Conservation (phyloP, 306 rosid genomes). For the Cucumis sativus region Cucumber_9930_V3 NC_026656.2:291501-292000, state of each 20-base stretch:
- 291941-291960: background rate
- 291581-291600: background rate
- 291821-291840: background rate
- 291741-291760: constrained; percentile 7
- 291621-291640: constrained; percentile 12
- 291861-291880: background rate
- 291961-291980: too few species aligned
- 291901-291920: constrained; percentile 6
- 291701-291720: background rate
- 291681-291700: constrained; percentile 9
- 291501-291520: background rate
- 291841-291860: too few species aligned
- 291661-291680: background rate
- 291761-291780: background rate
- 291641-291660: constrained; percentile 30
- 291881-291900: constrained; percentile 8
- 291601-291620: background rate
- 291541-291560: constrained; percentile 10
- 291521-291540: background rate
- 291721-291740: constrained; percentile 35
- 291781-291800: background rate
- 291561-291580: constrained; percentile 12
- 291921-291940: constrained; percentile 5
- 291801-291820: background rate
- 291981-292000: too few species aligned